These are phyloP conservation scores for Penicillium sclerotigenum DNA, from an alignment of 2,329 filamentous ascomycete species.

Conservation along the genomic window DNA sequence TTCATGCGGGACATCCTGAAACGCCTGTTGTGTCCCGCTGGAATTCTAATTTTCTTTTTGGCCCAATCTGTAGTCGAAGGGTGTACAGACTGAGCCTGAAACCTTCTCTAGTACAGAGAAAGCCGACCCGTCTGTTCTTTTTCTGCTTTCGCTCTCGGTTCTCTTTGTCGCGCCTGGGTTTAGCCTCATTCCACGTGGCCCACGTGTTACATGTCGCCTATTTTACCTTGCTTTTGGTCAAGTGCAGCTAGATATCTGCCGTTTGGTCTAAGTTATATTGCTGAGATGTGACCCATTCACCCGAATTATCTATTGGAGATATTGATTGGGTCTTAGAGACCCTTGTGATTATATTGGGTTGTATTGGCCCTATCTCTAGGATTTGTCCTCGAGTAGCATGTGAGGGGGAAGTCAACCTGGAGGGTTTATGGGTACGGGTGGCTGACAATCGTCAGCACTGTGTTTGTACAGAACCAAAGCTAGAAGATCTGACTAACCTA, in stretches of 20 bases:
- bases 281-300: background rate
- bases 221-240: conserved; percentile 13
- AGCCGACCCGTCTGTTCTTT: background rate
- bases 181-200: conserved; percentile 21
- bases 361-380: background rate
- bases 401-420: background rate
- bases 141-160: background rate
- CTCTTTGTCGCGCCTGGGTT: background rate
- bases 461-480: conserved; percentile 14
- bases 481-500: background rate
- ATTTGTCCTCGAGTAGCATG: background rate
- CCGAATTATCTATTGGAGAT: background rate
- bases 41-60: background rate
- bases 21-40: conserved; percentile 4
- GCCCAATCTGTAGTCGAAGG: background rate
- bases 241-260: conserved; percentile 1
- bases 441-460: conserved; percentile 19
- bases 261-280: background rate
- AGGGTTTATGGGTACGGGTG: conserved; percentile 5
- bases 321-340: background rate
- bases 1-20: conserved; percentile 16
- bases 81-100: conserved; percentile 10
- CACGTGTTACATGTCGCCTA: conserved; percentile 25
- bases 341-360: background rate
- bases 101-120: background rate